Evolutionary conservation across 371 early-diverging fungal genomes (phyloP), one percentile per base, ranked within the genome.

Genomic region (Syncephalis fuscata): DNA sequence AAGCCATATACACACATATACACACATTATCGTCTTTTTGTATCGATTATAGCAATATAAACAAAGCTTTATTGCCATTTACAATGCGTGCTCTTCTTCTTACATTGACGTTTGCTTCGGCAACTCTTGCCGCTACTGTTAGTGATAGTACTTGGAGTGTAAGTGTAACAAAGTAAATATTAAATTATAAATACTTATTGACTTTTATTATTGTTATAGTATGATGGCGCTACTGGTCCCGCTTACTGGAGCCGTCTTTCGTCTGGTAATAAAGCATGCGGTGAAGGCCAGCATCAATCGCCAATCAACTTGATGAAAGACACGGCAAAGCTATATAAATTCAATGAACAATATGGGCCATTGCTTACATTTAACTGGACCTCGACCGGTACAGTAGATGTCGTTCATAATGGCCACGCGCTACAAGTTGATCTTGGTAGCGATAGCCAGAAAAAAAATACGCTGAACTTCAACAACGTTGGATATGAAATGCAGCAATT

Each of bases 201-300:
- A n/a, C n/a, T n/a, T n/a, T n/a, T n/a, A n/a, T n/a, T n/a, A n/a
- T n/a, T n/a, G n/a, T 41, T 41, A 21, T 41, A 41, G 41, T 41
- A 41, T 41, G 41, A 4, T 8, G 41, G 41, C 41, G 19, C 16
- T 4, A 21, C 16, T 5, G 41, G 41, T 19, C 41, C 41, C 15
- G 41, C 16, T 41, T 8, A 41, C 19, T 41, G 41, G 41, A 15
- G 7, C 4, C n/a, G 5, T 8, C 21, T 41, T 8, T 19, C 19
- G 8, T 15, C 41, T 41, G n/a, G 15, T 17, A 61, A 40, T 20
- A 51, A 48, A 0, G 45, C 37, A 5, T 64, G 64, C 45, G 55
- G 53, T 21, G 48, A 52, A 0, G 61, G 64, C 26, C 38, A 48
- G 0, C 36, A 54, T 21, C 64, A 64, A 42, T 64, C 64, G 2